Evolutionary conservation across 306 rosid genomes (phyloP).

Genomic region (Acacia confusa): DNA sequence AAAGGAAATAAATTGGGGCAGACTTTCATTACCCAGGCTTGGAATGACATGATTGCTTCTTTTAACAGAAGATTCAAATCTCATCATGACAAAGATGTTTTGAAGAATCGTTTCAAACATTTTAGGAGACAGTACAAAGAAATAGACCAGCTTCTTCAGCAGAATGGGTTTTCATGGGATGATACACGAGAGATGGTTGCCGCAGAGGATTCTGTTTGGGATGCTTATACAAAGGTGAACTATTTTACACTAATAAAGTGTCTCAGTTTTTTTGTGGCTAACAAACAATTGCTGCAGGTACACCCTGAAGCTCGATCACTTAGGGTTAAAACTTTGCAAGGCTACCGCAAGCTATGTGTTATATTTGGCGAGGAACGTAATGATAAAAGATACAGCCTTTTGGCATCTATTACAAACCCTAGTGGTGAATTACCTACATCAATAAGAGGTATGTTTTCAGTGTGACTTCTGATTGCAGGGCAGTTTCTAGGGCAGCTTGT

Average conservation of each 20-base stretch:
- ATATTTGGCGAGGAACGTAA: slow-evolving; percentile 63
- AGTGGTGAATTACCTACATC: slow-evolving; percentile 37
- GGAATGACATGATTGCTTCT: slow-evolving; percentile 59
- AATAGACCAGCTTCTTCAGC: slow-evolving; percentile 57
- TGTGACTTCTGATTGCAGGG: slow-evolving; percentile 1
- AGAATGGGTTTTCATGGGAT: slow-evolving; percentile 68
- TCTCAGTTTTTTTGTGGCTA: slow-evolving; percentile 31
- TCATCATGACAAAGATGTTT: slow-evolving; percentile 68
- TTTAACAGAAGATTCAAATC: slow-evolving; percentile 65
- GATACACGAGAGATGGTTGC: slow-evolving; percentile 67
- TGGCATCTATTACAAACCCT: slow-evolving; percentile 48
- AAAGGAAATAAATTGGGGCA: slow-evolving; percentile 68
- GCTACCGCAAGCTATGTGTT: slow-evolving; percentile 60
- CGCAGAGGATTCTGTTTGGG: slow-evolving; percentile 68
- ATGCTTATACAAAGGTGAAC: slow-evolving; percentile 64
- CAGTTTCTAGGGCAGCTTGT: not conserved
- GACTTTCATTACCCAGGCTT: slow-evolving; percentile 69
- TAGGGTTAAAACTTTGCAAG: slow-evolving; percentile 74
- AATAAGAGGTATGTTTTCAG: slow-evolving; percentile 42
- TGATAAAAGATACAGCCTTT: slow-evolving; percentile 57
- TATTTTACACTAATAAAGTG: slow-evolving; percentile 18
- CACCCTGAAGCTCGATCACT: slow-evolving; percentile 73
- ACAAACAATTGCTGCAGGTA: slow-evolving; percentile 51
- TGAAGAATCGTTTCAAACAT: slow-evolving; percentile 74
- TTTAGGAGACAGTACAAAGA: slow-evolving; percentile 70